Base-by-base conservation (phyloP, 352 stramenopile species). In the Globisporangium echinulatum region DNA sequence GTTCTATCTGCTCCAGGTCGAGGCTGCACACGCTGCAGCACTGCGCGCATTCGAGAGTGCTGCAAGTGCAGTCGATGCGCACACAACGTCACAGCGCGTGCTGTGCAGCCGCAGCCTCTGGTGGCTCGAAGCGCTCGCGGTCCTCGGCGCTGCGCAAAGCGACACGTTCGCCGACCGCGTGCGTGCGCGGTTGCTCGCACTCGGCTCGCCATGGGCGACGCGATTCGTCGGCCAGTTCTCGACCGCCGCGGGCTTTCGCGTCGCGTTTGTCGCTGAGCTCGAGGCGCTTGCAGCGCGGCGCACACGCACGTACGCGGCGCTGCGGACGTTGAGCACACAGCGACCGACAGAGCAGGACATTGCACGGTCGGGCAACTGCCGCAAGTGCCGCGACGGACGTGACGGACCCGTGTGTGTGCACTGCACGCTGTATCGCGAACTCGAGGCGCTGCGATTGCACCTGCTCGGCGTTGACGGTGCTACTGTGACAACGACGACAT, bases 321-420 rank as follows among this genome's bases (percentile, higher is more conserved):
- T 91, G n/a, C 17, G 61, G n/a, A 36, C 40, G 0, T 62, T 87
- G 48, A 89, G 82, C 58, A 47, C 72, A 0, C 56, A 42, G 0
- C 62, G 55, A 4, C 79, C 78, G 3, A 74, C 67, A 8, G 68
- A 71, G 10, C 56, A 71, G 10, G 76, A 90, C 19, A 66, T 90
- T 25, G 72, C 77, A 58, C 58, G 76, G 3, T 88, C 82, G 5
- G 84, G 82, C 14, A 92, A 92, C 57, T 92, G 82, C 49, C 61
- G 59, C 0, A 76, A 80, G 49, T 92, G 82, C 49, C 77, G 82
- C 0, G 77, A 92, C 36, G 67, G 61, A 0, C 74, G 79, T 17
- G 70, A 74, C 13, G 84, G 84, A 1, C 79, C 78, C 0, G 62
- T 77, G 15, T 94, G 84, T 57, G 67, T 61, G 33, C 79, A 94